Evolutionary conservation across 441 rosid species (phyloP), one percentile per base, ranked within the genome.

Genomic region (Theobroma grandiflorum): DNA sequence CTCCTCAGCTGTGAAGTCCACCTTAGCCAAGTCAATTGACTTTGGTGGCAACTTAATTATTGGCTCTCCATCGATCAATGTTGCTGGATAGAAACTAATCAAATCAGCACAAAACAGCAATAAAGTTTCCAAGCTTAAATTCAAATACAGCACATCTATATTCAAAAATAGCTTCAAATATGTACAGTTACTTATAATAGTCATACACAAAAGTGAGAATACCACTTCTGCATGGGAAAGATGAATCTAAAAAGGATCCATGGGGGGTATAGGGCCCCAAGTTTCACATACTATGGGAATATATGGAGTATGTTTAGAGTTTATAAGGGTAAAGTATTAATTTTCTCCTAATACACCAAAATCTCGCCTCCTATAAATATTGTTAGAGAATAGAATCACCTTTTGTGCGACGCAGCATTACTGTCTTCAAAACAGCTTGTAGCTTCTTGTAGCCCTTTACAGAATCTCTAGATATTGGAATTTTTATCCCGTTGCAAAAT

Each of bases 331-430:
- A 55, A 38, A 42, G 0, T 73, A 40, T 6, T 65, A 38, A 20
- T 63, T 38, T 73, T 73, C 50, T 57, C 62, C 64, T 37, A 37
- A 53, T 37, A 38, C n/a, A 37, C 59, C 14, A 76, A 76, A 76
- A 37, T 37, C 40, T 76, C 63, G 43, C 45, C 74, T 49, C 67
- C 67, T 67, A 52, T 20, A 76, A 72, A 47, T 43, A 58, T 47
- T 68, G 69, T 78, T 61, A 72, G 67, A 81, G 26, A 83, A 76
- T 47, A 47, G 35, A 75, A 77, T 71, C 79, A 97, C 99, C 98
- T 93, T 97, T 95, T 78, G 99, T 92, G 64, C 99, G 99, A 22
- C 99, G 97, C 79, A 97, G 84, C 99, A 97, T 95, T 88, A 95
- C 78, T 80, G 96, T 95, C 86, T 91, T 92, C 82, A 97, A 86